These are phyloP conservation scores for Spiromastix sp. DNA, from an alignment of 2,329 filamentous ascomycete species.

Conservation along the genomic window DNA sequence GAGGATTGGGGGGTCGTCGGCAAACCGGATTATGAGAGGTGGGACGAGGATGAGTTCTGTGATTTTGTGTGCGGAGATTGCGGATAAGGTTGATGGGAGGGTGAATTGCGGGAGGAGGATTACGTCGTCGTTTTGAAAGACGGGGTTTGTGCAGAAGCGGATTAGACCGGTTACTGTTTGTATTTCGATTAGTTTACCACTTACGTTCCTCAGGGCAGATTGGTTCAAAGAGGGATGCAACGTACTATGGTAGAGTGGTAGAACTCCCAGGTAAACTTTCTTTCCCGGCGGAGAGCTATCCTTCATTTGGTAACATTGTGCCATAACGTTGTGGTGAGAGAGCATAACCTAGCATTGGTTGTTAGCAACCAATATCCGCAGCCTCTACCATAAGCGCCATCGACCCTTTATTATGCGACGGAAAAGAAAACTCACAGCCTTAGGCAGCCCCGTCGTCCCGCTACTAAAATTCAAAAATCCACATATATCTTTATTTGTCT, in stretches of 20 bases:
- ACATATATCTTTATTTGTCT: slow-evolving; percentile 45
- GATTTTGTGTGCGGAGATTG: slow-evolving; percentile 43
- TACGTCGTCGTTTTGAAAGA: slow-evolving; percentile 55
- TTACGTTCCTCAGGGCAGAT: too few species aligned
- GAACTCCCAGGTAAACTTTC: slow-evolving; percentile 44
- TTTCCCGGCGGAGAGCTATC: slow-evolving; percentile 41
- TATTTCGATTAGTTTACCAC: too few species aligned
- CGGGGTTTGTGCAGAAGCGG: slow-evolving; percentile 44
- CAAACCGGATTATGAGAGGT: slow-evolving; percentile 49
- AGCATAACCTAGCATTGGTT: slow-evolving; percentile 37
- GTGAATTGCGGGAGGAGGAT: slow-evolving; percentile 55
- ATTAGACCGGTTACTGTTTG: slow-evolving; percentile 47
- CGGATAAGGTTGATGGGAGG: slow-evolving; percentile 47
- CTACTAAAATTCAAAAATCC: slow-evolving; percentile 36
- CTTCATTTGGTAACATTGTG: slow-evolving; percentile 51
- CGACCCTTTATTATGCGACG: too few species aligned
- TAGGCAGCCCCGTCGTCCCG: slow-evolving; percentile 41
- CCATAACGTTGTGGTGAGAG: slow-evolving; percentile 44
- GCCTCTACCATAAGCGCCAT: not conserved
- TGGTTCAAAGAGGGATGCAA: not conserved
- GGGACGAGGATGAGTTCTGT: slow-evolving; percentile 49
- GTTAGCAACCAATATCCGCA: not conserved
- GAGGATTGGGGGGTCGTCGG: slow-evolving; percentile 34
- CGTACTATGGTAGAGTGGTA: slow-evolving; percentile 49
- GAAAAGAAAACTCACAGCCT: slow-evolving; percentile 26